Base-by-base conservation (phyloP, 352 stramenopile species). In the Discostella stelligera region DNA sequence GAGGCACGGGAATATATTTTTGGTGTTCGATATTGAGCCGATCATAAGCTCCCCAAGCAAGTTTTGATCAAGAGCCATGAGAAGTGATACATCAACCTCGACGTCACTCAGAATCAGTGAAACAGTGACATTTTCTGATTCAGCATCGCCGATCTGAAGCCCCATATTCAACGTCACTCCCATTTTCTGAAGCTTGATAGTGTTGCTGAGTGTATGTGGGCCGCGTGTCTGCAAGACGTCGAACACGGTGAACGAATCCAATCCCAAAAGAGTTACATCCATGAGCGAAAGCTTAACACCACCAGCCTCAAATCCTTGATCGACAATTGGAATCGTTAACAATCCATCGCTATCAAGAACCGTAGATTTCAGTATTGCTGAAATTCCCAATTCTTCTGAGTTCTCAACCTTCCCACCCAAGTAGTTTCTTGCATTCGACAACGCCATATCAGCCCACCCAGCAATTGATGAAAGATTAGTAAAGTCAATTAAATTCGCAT, bases 231-330 rank as follows among this genome's bases (percentile, higher is more conserved):
- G 67, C 10, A 92, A 71, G 10, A 86, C 68, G 52, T 89, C 67
- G 67, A 92, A 89, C 11, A 63, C n/a, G 14, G 71, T 82, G 30
- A 92, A 88, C 0, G 80, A 90, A 79, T 91, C 87, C 21, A 92
- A 56, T 13, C 87, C 87, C 65, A 73, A 56, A 11, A 91, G 37
- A 55, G 80, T 77, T 16, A 92, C 71, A 61, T 88, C 67, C 16
- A 80, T 86, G 16, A 92, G 50, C 46, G 59, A 65, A 3, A 85
- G 53, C 23, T 62, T 71, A 7, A 91, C 69, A 18, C 55, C 74
- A 27, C 77, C 77, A 14, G 79, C 72, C 7, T 79, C 65, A 56
- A 85, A 85, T 11, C 73, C 73, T 60, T 85, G 10, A 39, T 89
- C 75, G 44, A 66, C 50, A 14, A 86, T 62, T 20, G 78, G 20